Percentiles rank a stretch among this genome's conserved stretches.
Evolutionary conservation across 1,284 basidiomycete genomes (phyloP).

Genomic region (Cryptococcus wingfieldii): DNA sequence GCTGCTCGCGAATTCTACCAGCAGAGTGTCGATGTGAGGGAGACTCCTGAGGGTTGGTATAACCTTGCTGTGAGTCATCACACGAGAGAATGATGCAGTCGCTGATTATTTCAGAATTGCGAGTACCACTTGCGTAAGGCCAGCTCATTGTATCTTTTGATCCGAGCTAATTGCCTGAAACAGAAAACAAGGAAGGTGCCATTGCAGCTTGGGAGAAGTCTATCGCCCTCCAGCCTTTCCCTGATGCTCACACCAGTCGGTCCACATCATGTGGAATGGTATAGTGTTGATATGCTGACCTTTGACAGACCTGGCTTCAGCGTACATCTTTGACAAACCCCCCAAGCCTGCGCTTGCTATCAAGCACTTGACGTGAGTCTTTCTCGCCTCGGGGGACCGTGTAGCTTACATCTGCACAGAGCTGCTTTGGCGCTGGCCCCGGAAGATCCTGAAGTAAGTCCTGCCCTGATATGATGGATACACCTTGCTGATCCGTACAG

Average conservation of each 20-base stretch:
- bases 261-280: slow-evolving; percentile 11
- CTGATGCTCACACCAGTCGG: slow-evolving; percentile 89
- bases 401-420: slow-evolving; percentile 49
- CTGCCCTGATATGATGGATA: not conserved
- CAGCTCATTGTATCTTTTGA: not conserved
- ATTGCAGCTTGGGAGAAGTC: slow-evolving; percentile 84
- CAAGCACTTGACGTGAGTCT: slow-evolving; percentile 72
- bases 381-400: slow-evolving; percentile 8
- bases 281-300: not conserved
- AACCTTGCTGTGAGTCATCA: slow-evolving; percentile 44
- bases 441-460: slow-evolving; percentile 70
- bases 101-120: slow-evolving; percentile 27
- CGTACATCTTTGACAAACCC: slow-evolving; percentile 82
- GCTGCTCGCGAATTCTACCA: slow-evolving; percentile 73
- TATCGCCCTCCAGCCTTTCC: slow-evolving; percentile 74
- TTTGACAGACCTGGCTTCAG: slow-evolving; percentile 75
- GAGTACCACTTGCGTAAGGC: slow-evolving; percentile 45
- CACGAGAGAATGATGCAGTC: not conserved
- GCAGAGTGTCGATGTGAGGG: slow-evolving; percentile 74
- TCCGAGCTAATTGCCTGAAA: not conserved
- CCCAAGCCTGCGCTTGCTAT: slow-evolving; percentile 84
- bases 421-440: slow-evolving; percentile 79
- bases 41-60: slow-evolving; percentile 57
- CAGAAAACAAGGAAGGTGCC: slow-evolving; percentile 80
- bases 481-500: slow-evolving; percentile 14